Percentiles rank a stretch among this genome's conserved stretches.
phyloP scores from a whole-genome alignment of 257 asterid genomes.

The Capsicum baccatum region DNA sequence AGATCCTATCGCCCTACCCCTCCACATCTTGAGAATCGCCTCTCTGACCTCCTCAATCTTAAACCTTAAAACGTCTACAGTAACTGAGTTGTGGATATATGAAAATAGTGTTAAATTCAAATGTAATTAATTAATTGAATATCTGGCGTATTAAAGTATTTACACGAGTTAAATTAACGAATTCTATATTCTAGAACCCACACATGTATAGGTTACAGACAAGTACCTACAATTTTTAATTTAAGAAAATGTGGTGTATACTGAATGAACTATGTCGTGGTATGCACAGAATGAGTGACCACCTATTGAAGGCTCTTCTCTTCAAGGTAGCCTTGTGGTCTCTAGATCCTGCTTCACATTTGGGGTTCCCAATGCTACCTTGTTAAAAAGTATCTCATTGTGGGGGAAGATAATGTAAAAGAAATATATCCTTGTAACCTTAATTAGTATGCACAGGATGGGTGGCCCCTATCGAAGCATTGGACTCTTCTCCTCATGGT shows the following conservation, averaged over 20 bases:
- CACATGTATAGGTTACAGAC: background rate
- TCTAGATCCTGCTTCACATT: background rate
- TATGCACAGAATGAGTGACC: background rate
- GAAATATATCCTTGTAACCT: background rate
- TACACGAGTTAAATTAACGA: background rate
- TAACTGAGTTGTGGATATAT: background rate
- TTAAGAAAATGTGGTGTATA: background rate
- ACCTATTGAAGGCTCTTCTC: background rate
- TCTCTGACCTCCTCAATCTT: no score
- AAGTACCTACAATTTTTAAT: background rate
- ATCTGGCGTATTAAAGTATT: background rate
- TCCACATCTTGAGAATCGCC: no score
- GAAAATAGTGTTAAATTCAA: background rate
- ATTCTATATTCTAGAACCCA: conserved; percentile 12
- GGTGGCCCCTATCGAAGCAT: background rate
- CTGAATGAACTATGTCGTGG: background rate
- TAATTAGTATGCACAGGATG: background rate
- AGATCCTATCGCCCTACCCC: no score
- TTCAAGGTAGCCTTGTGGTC: background rate
- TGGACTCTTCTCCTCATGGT: background rate
- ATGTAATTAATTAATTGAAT: background rate
- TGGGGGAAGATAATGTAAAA: background rate
- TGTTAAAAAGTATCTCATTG: background rate
- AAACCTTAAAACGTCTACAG: no score
- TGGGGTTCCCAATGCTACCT: background rate